A percentile compares a stretch with the other conserved stretches of the same genome.
Conservation (phyloP, 2,329 filamentous ascomycete species). For the Claviceps quebecensis region DNA sequence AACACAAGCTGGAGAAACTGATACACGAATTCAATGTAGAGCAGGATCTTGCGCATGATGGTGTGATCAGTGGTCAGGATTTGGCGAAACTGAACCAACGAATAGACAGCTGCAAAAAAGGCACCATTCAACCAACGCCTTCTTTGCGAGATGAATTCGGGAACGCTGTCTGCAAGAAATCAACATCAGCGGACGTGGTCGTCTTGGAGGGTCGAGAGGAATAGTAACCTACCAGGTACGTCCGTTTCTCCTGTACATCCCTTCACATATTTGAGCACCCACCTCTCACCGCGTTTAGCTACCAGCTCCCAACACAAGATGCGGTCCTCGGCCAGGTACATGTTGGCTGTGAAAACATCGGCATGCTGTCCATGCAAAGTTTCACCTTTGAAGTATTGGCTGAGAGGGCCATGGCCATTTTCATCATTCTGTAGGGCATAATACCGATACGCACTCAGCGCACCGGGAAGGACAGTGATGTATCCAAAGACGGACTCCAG, state of each 20-base stretch:
- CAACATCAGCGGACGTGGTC: constrained; percentile 13
- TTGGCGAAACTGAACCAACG: constrained; percentile 85
- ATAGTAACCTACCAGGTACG: constrained; percentile 61
- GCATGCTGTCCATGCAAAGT: constrained; percentile 92
- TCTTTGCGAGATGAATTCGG: constrained; percentile 94
- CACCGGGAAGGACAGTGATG: constrained; percentile 91
- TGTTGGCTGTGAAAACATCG: constrained; percentile 94
- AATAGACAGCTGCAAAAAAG: constrained; percentile 97
- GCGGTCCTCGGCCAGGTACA: constrained; percentile 83
- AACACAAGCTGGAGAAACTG: constrained; percentile 87
- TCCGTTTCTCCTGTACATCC: constrained; percentile 94
- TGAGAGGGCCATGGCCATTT: constrained; percentile 85
- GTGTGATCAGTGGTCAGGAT: constrained; percentile 91
- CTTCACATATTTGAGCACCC: constrained; percentile 97
- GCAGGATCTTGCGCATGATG: constrained; percentile 70
- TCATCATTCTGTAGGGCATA: constrained; percentile 94
- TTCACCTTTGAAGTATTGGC: constrained; percentile 98
- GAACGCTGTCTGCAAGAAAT: constrained; percentile 55
- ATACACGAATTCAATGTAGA: constrained; percentile 92
- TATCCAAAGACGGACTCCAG: constrained; percentile 96
- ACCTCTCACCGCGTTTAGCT: constrained; percentile 84
- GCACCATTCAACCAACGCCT: constrained; percentile 96
- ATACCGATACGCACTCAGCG: constrained; percentile 88
- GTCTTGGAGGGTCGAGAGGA: background rate
- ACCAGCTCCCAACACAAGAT: constrained; percentile 92